Conservation (phyloP, 2,329 filamentous ascomycete species). For the Cylindrodendrum hubeiense region DNA sequence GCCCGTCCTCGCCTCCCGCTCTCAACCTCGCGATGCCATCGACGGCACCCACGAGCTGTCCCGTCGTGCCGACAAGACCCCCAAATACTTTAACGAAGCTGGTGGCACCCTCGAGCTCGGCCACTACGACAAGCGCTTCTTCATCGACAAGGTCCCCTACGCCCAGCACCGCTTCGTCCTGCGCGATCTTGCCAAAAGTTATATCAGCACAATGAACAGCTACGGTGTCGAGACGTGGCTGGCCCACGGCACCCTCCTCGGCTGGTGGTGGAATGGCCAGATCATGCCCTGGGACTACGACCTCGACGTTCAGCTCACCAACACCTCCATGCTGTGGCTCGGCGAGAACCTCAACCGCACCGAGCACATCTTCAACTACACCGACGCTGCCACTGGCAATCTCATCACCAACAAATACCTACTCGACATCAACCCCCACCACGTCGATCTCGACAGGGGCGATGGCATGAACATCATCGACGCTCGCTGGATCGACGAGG, state of each 20-base stretch:
- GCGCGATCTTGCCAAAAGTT: slow-evolving; percentile 78
- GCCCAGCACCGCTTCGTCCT: slow-evolving; percentile 75
- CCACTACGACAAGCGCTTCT: slow-evolving; percentile 83
- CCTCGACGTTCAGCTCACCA: slow-evolving; percentile 83
- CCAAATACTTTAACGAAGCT: slow-evolving; percentile 77
- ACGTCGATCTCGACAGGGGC: slow-evolving; percentile 69
- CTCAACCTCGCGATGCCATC: slow-evolving; percentile 20
- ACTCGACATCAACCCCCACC: slow-evolving; percentile 82
- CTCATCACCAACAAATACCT: slow-evolving; percentile 68
- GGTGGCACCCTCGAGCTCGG: slow-evolving; percentile 70
- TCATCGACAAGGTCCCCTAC: slow-evolving; percentile 72
- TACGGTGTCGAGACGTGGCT: slow-evolving; percentile 85
- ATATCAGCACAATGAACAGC: slow-evolving; percentile 74
- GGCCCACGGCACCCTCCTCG: slow-evolving; percentile 84
- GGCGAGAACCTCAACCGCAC: slow-evolving; percentile 78
- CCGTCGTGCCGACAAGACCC: slow-evolving; percentile 33
- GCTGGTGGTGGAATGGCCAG: slow-evolving; percentile 89
- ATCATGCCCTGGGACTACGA: slow-evolving; percentile 90
- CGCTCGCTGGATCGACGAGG: slow-evolving; percentile 83
- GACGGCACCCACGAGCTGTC: slow-evolving; percentile 1
- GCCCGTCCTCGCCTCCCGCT: slow-evolving; percentile 34
- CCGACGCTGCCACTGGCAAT: slow-evolving; percentile 55
- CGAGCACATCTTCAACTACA: slow-evolving; percentile 66
- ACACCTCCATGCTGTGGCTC: slow-evolving; percentile 74
- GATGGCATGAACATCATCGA: slow-evolving; percentile 85